Evolutionary conservation across 2,329 filamentous ascomycete species (phyloP).

Genomic region (Aspergillus uvarum): DNA sequence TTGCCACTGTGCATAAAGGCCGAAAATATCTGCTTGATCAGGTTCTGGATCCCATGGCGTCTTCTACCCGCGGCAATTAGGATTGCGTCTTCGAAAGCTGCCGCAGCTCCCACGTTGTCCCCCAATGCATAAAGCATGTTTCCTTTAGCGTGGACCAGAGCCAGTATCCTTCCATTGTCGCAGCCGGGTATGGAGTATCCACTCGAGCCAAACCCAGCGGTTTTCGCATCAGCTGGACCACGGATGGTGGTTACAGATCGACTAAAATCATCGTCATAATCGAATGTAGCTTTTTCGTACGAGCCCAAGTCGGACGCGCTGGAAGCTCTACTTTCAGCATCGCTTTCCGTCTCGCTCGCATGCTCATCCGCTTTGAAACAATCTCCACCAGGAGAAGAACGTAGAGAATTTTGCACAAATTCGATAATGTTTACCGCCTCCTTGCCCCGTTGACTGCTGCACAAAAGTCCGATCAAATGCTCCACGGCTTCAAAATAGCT

Average conservation of each 20-base stretch:
- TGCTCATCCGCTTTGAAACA: slow-evolving; percentile 52
- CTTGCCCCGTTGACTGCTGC: slow-evolving; percentile 72
- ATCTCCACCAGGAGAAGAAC: slow-evolving; percentile 51
- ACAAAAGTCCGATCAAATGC: slow-evolving; percentile 85
- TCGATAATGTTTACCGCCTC: slow-evolving; percentile 88
- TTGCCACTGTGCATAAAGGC: slow-evolving; percentile 59
- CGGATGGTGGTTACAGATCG: slow-evolving; percentile 26
- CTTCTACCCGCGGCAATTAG: slow-evolving; percentile 77
- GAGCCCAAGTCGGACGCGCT: slow-evolving; percentile 52
- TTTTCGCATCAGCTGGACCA: slow-evolving; percentile 30
- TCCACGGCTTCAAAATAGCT: slow-evolving; percentile 94
- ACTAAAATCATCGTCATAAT: slow-evolving; percentile 52
- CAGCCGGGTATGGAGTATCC: slow-evolving; percentile 80
- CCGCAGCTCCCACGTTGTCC: slow-evolving; percentile 75
- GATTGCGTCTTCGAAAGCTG: slow-evolving; percentile 92
- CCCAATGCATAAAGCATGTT: slow-evolving; percentile 94
- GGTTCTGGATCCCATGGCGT: slow-evolving; percentile 68
- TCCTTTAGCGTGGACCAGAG: slow-evolving; percentile 95
- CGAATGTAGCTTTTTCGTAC: slow-evolving; percentile 58
- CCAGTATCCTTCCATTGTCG: slow-evolving; percentile 89
- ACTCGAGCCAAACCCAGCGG: slow-evolving; percentile 67
- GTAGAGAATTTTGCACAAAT: slow-evolving; percentile 74
- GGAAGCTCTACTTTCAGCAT: slow-evolving; percentile 54
- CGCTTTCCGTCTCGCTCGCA: slow-evolving; percentile 61
- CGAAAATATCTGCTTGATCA: slow-evolving; percentile 75